phyloP scores from a whole-genome alignment of 2,329 filamentous ascomycete genomes.

The Geosmithia flava region DNA sequence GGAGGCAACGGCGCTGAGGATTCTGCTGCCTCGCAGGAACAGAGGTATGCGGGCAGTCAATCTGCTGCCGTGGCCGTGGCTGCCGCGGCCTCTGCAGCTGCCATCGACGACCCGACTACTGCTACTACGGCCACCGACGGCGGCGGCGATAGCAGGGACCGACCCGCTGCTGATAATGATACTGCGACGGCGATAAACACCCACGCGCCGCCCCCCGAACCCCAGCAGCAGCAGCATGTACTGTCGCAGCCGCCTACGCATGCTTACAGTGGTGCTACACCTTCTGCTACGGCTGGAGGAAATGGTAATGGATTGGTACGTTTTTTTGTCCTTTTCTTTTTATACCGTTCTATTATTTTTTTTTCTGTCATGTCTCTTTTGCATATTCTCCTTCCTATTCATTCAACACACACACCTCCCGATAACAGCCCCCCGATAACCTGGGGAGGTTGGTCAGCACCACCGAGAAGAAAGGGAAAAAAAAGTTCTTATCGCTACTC shows the following conservation, averaged over 20 bases:
- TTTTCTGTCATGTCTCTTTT: neutral
- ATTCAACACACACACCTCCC: too few relatives aligned
- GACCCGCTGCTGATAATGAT: neutral
- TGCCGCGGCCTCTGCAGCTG: neutral
- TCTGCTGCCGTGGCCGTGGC: neutral
- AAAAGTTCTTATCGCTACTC: slow-evolving; percentile 1
- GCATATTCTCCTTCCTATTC: neutral
- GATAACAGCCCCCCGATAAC: too few relatives aligned
- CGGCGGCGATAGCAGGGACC: neutral
- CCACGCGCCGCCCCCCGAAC: slow-evolving; percentile 4
- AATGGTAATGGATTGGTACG: slow-evolving; percentile 11
- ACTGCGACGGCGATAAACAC: neutral
- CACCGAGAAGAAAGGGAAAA: too few relatives aligned
- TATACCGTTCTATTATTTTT: neutral
- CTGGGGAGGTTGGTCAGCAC: too few relatives aligned
- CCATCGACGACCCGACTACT: neutral
- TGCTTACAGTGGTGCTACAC: slow-evolving; percentile 14
- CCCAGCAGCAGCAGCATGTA: neutral
- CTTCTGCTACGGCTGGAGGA: slow-evolving; percentile 14
- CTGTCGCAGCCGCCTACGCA: neutral
- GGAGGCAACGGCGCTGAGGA: slow-evolving; percentile 23
- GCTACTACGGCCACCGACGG: neutral
- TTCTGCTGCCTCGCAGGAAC: slow-evolving; percentile 15
- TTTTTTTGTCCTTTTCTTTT: slow-evolving; percentile 1
- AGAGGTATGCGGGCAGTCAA: neutral